Percentiles rank a stretch among this genome's conserved stretches.
Evolutionary conservation across 805 yeast genomes (phyloP).

Genomic region (Wickerhamiella dianesei): DNA sequence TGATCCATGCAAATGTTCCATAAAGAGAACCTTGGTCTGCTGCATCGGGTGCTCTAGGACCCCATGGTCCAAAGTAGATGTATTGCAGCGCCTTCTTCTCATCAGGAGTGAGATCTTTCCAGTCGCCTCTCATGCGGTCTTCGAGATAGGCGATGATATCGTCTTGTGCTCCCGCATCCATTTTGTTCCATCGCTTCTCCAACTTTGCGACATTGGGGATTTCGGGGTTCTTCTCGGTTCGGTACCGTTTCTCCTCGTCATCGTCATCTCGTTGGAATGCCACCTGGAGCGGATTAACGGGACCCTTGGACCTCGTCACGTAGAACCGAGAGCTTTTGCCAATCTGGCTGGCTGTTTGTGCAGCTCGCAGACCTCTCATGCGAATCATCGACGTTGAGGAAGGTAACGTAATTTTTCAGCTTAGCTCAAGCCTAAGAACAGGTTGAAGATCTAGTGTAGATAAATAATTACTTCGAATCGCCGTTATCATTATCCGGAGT

Average conservation of each 20-base stretch:
- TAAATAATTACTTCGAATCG: neutral
- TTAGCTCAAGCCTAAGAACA: too few relatives aligned
- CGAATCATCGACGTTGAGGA: neutral
- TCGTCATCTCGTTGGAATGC: conserved; percentile 21
- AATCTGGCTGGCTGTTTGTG: too few relatives aligned
- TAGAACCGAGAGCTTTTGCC: neutral
- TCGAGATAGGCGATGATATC: conserved; percentile 26
- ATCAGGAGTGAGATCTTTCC: conserved; percentile 22
- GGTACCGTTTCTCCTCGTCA: conserved; percentile 18
- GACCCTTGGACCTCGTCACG: neutral
- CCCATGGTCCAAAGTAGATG: conserved; percentile 27
- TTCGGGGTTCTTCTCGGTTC: conserved; percentile 23
- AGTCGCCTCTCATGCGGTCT: conserved; percentile 25
- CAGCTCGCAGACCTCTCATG: too few relatives aligned
- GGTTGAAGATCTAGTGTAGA: too few relatives aligned
- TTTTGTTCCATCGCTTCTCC: conserved; percentile 22
- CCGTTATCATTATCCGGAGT: neutral
- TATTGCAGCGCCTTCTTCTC: conserved; percentile 25
- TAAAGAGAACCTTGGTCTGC: conserved; percentile 17
- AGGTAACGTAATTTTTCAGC: neutral
- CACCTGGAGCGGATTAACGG: conserved; percentile 14
- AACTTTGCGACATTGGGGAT: conserved; percentile 23
- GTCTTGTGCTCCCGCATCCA: conserved; percentile 27
- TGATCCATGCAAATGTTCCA: conserved; percentile 14
- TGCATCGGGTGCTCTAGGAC: conserved; percentile 20